Evolutionary conservation across 495 filamentous ascomycete genomes (phyloP), one percentile per base, ranked within the genome.

Genomic region (Sporormia fimetaria): DNA sequence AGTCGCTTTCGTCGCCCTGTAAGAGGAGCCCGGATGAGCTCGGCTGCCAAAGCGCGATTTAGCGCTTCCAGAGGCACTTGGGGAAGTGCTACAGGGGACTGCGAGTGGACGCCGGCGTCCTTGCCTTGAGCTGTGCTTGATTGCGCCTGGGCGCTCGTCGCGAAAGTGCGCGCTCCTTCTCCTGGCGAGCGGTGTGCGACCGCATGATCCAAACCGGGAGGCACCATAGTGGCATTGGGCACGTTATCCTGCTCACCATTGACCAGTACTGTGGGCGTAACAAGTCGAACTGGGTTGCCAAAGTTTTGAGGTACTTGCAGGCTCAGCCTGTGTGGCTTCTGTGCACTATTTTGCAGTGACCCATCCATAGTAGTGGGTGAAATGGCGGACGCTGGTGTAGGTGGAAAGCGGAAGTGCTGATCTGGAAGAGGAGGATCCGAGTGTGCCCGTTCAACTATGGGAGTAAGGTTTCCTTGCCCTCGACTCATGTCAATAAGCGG

Each of bases 291-390:
- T 7, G 81, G 71, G 0, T 75, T 81, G 2, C 83, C 80, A 7
- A 74, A 61, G 42, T 82, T 74, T 54, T 78, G 72, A 1, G 86
- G 86, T 6, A 92, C 86, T 56, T 90, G 86, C 2, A 94, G 64
- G 28, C 81, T 81, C 15, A 94, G 68, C 34, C 78, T 68, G 37
- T 64, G 67, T 1, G 68, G 57, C 57, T 74, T 57, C 51, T 71
- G 53, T 29, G 53, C 43, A 15, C 62, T 43, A 40, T 37, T 47
- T 17, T 27, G 55, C 54, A 34, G 54, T 14, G 61, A 28, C 9
- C 21, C 31, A 10, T 54, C 25, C 6, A 54, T 49, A 12, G 24
- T 46, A 6, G 34, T 39, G 12, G 51, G 41, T 8, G 51, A 55
- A 7, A 51, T 32, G 8, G 51, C 51, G 11, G 46, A 46, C 26